Base-by-base conservation (phyloP, 2,329 filamentous ascomycete species). In the Colletotrichum falcatum region DNA sequence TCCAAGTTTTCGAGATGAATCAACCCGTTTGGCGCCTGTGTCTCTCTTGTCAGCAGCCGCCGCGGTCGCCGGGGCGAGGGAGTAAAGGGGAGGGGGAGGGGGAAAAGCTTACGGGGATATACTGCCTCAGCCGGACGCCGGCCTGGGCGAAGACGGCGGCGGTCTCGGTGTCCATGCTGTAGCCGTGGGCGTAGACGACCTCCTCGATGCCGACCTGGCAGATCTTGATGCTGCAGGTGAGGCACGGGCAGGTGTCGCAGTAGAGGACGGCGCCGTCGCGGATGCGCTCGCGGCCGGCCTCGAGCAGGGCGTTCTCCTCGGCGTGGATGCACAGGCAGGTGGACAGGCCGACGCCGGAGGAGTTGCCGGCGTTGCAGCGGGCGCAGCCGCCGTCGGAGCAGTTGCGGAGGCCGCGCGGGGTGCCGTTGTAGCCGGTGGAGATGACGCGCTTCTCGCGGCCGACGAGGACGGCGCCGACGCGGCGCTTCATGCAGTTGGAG, bases 151-250 rank as follows among this genome's bases (percentile, higher is more conserved):
- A 93, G 35, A 99, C 92, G 61, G 89, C 88, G 11, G 95, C 94
- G 46, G 94, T 93, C 79, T 94, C 90, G 49, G 85, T 88, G 78
- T 99, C 96, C 92, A 99, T 98, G 79, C 95, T 95, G 79, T 99
- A 99, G 33, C 92, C 90, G 78, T 97, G 92, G 74, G 90, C 95
- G 77, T 97, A 99, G 18, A 99, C 95, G 18, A 99, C 96, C 84
- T 99, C 96, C 51, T 89, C 90, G 74, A 99, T 97, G 23, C 96
- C 96, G 9, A 98, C 94, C 83, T 99, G 96, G 28, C 94, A 93
- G 77, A 99, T 98, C 84, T 99, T 99, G 84, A 99, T 97, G 77
- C 94, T 97, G 81, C 96, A 99, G 2, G 96, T 99, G 80, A 99
- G 85, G 79, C 96, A 99, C 5, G 96, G 96, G 81, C 96, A 99